Evolutionary conservation across 345 rosid genomes (phyloP).

Genomic region (Brassica juncea): DNA sequence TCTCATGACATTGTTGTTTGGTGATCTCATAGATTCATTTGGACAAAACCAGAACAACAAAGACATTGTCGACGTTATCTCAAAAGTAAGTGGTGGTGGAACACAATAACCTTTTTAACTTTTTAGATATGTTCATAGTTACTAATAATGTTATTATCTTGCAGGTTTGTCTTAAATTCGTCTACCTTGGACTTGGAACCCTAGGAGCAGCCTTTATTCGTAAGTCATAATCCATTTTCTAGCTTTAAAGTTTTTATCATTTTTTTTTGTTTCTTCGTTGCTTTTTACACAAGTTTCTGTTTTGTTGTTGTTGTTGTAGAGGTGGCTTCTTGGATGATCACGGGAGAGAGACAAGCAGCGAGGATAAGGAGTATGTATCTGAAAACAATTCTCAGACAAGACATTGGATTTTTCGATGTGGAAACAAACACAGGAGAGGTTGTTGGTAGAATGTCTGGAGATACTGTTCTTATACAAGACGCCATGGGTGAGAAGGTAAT

Average conservation of each 20-base stretch:
- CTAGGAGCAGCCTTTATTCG: conserved; percentile 68
- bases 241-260: no score
- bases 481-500: conserved; percentile 91
- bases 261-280: background rate
- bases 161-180: conserved; percentile 69
- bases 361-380: conserved; percentile 62
- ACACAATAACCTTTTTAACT: background rate
- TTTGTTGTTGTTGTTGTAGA: conserved; percentile 45
- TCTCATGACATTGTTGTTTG: conserved; percentile 68
- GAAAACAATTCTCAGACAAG: conserved; percentile 71
- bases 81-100: conserved; percentile 47
- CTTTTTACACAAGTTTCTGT: background rate
- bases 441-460: conserved; percentile 89
- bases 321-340: conserved; percentile 83
- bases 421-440: conserved; percentile 88
- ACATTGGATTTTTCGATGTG: conserved; percentile 68
- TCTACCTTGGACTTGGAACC: conserved; percentile 73
- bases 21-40: conserved; percentile 57
- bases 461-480: conserved; percentile 83
- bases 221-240: conserved; percentile 39
- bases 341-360: conserved; percentile 81
- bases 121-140: background rate
- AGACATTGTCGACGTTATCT: conserved; percentile 50
- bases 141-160: conserved; percentile 1
- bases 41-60: conserved; percentile 58